Evolutionary conservation across 75 land plant genomes (phyloP), one percentile per base, ranked within the genome.

Genomic region (Sequoiadendron giganteum): DNA sequence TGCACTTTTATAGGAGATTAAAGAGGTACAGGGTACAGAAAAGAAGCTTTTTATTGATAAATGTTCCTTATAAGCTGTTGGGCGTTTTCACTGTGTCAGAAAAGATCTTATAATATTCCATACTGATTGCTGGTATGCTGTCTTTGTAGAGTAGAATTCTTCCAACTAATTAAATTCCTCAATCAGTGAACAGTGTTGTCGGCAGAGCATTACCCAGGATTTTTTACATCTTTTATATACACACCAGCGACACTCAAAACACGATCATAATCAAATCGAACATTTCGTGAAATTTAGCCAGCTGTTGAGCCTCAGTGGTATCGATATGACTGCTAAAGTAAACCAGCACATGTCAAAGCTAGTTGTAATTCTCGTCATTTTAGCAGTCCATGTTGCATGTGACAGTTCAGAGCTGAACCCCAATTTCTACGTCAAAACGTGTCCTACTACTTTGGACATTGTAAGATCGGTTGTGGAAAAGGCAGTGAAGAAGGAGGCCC

Each of bases 401-500:
- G 21, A 45, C 10, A 9, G 0, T 3, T 28, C 19, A 28, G 16
- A 21, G 47, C 25, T 82, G 48, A n/a, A 48, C 10, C 14, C 49
- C 15, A 86, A 47, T 68, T 87, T 87, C 47, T 87, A 87, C 47
- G 25, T 21, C 16, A 1, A 81, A 7, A 25, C 52, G 1, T 84
- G 87, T 82, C 85, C 87, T 0, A 3, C 5, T 18, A 47, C 83
- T 15, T 14, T 73, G 10, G 14, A 40, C 32, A 42, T 87, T 21
- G 87, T 87, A 5, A 55, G 28, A 28, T 73, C 78, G 21, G 84
- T 39, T 28, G 52, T 87, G 3, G 52, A 77, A 40, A 87, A 87
- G 39, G 87, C 87, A 36, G 52, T 87, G 32, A 10, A 78, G 85
- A 87, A 39, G 25, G 87, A 87, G 10, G 7, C 81, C 39, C 42